phyloP scores from a whole-genome alignment of 2,329 filamentous ascomycete genomes.

The Phialemonium atrogriseum region DNA sequence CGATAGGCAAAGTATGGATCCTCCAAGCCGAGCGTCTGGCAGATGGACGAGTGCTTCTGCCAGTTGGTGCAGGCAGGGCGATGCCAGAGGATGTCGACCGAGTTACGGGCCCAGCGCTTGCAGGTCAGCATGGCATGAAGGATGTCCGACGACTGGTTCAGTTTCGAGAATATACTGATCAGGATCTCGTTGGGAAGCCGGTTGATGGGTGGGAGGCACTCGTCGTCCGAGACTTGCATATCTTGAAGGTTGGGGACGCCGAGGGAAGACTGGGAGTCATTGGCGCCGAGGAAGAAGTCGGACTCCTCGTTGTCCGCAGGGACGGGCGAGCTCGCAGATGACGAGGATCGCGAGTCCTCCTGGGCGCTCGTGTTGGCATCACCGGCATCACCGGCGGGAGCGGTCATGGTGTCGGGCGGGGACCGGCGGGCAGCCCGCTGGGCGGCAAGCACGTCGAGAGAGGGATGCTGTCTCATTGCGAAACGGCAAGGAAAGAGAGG shows the following conservation, averaged over 20 bases:
- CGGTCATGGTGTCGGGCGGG: constrained; percentile 8
- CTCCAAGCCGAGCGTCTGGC: constrained; percentile 62
- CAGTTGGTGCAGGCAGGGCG: constrained; percentile 84
- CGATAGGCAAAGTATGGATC: constrained; percentile 83
- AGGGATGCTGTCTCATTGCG: constrained; percentile 17
- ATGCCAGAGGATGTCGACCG: constrained; percentile 91
- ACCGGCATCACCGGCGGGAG: constrained; percentile 13
- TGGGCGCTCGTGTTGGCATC: constrained; percentile 25
- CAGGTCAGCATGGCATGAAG: constrained; percentile 90
- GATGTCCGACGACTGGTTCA: constrained; percentile 68
- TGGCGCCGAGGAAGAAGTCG: constrained; percentile 81
- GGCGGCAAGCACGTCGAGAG: constrained; percentile 18
- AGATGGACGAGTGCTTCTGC: constrained; percentile 72
- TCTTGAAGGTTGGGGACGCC: constrained; percentile 72
- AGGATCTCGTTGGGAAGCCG: constrained; percentile 89
- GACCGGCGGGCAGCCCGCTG: constrained; percentile 6
- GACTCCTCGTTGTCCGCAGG: constrained; percentile 82
- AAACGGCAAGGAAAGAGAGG: constrained; percentile 1
- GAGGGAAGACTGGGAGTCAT: constrained; percentile 89
- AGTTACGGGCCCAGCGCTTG: constrained; percentile 85
- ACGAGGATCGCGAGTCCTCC: constrained; percentile 51
- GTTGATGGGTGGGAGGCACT: constrained; percentile 70
- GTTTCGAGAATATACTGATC: constrained; percentile 83
- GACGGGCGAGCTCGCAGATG: constrained; percentile 66
- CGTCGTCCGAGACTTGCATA: constrained; percentile 59